Base-by-base conservation (phyloP, 2,329 filamentous ascomycete genomes). In the Nemania sp. region DNA sequence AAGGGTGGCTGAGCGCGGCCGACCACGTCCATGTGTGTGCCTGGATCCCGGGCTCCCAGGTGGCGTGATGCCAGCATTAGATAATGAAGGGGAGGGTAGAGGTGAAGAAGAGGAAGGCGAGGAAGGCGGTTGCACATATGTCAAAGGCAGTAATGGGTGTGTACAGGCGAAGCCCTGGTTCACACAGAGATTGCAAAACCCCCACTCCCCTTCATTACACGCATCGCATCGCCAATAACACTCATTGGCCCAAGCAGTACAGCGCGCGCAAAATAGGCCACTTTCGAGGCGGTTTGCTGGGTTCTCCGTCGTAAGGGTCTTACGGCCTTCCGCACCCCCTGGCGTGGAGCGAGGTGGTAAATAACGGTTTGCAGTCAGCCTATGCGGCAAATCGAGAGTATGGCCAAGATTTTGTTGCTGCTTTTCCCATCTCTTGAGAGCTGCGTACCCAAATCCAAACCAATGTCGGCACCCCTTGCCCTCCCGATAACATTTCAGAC, bases 171-270 rank as follows among this genome's bases (percentile, higher is more conserved):
- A 80, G 14, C 90, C 91, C 69, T 87, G 85, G 54, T 93, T 92
- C 24, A 96, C 90, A 61, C 93, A 97, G 56, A 80, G 75, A 64
- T 92, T 91, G 73, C 93, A 97, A 68, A 90, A 97, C 0, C 93
- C 93, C 92, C 92, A 97, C 66, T 95, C 92, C 5, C 91, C 93
- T 58, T 94, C 86, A 64, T 96, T 96, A 73, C 93, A 97, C 22
- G 80, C 70, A 54, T 88, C 84, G 70, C 93, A 97, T 58, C 89
- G 86, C 93, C 92, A 97, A 72, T 90, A 96, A 71, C 90, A 94
- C 46, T 87, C 82, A 64, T 95, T 92, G 0, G 90, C 81, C 76
- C 84, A 89, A 0, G 81, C 77, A 15, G 80, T 76, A 68, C 93
- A 97, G 42, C 81, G 80, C 31, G 88, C 84, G 68, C 93, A 97